These are phyloP conservation scores for Corinectria fuckeliana DNA, from an alignment of 2,329 filamentous ascomycete genomes.

Conservation along the genomic window DNA sequence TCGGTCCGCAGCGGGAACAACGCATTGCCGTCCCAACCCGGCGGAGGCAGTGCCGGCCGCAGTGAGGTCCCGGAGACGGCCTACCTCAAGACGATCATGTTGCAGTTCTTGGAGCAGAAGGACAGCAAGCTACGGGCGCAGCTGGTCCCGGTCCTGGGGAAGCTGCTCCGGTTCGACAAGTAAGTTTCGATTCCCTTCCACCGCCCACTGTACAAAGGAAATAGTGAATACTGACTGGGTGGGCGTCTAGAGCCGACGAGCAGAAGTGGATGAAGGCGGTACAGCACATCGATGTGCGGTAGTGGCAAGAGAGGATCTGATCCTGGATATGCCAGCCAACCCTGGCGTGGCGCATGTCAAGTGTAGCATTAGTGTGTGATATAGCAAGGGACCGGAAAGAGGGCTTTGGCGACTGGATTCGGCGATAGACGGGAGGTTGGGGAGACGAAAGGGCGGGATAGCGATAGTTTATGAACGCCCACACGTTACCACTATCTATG, in stretches of 20 bases:
- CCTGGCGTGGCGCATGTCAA: constrained; percentile 6
- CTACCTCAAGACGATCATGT: constrained; percentile 80
- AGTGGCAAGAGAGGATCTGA: constrained; percentile 7
- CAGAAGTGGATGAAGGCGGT: constrained; percentile 87
- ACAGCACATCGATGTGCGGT: constrained; percentile 54
- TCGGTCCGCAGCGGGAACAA: constrained; percentile 46
- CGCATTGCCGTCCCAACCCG: constrained; percentile 35
- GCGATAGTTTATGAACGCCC: not conserved
- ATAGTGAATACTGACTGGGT: constrained; percentile 19
- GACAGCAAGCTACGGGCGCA: constrained; percentile 78
- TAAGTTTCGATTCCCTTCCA: constrained; percentile 49
- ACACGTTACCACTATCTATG: not conserved
- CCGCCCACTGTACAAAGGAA: not conserved
- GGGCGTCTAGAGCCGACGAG: constrained; percentile 64
- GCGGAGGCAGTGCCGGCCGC: constrained; percentile 27
- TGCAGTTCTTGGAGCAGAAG: constrained; percentile 83
- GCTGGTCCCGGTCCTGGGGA: constrained; percentile 78
- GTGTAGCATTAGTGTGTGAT: constrained; percentile 30
- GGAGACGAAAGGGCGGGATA: not conserved
- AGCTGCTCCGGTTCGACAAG: constrained; percentile 79
- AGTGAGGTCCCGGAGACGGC: constrained; percentile 56
- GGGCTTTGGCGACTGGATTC: not conserved
- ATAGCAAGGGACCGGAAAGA: not conserved
- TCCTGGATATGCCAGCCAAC: not conserved
- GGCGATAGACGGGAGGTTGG: constrained; percentile 1